A percentile compares a stretch with the other conserved stretches of the same genome.
Conservation (phyloP, 2,329 filamentous ascomycete genomes). For the Penicillium sp. region DNA sequence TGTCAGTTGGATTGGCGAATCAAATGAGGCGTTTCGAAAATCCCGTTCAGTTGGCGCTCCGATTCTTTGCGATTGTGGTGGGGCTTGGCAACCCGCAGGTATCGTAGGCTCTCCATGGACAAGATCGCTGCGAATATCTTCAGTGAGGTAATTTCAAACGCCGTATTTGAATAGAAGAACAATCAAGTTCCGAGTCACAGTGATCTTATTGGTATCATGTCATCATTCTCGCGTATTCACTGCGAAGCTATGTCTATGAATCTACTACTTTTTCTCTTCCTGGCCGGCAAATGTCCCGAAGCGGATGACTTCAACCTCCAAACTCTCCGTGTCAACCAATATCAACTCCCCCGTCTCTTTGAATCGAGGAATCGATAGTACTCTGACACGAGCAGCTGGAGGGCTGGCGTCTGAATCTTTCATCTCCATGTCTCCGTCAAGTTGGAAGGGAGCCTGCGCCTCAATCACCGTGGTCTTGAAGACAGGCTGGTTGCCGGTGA, state of each 20-base stretch:
- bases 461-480: conserved; percentile 68
- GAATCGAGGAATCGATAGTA: conserved; percentile 82
- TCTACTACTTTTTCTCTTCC: conserved; percentile 31
- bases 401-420: conserved; percentile 37
- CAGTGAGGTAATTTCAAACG: background rate
- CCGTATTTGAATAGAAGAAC: background rate
- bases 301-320: conserved; percentile 69
- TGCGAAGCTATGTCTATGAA: conserved; percentile 10
- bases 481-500: conserved; percentile 75
- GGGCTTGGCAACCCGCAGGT: conserved; percentile 10
- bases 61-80: conserved; percentile 15
- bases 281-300: conserved; percentile 41
- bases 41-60: background rate
- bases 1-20: no score
- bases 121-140: background rate
- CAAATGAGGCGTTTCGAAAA: no score
- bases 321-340: conserved; percentile 75
- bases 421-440: conserved; percentile 33
- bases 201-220: background rate
- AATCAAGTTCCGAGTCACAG: no score
- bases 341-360: conserved; percentile 71
- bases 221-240: conserved; percentile 7
- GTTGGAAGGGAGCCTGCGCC: conserved; percentile 34
- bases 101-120: background rate
- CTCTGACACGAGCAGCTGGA: conserved; percentile 63